These are phyloP conservation scores for Camellia granthamiana DNA, from an alignment of 148 eudicot species.

Conservation along the genomic window DNA sequence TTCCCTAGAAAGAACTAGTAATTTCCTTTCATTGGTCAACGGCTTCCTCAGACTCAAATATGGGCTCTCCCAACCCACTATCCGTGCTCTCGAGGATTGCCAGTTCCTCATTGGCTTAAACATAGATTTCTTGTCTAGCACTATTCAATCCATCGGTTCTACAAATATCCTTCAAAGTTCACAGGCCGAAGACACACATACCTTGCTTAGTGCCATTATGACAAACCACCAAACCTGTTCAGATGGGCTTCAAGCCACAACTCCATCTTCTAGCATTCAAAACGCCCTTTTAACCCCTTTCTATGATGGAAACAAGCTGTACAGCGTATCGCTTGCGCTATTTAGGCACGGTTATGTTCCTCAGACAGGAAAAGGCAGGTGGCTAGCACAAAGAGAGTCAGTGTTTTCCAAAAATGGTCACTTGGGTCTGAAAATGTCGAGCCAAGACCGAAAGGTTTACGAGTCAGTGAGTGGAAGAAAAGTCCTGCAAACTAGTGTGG, in stretches of 20 bases:
- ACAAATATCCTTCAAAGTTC: background rate
- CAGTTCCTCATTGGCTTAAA: constrained; percentile 15
- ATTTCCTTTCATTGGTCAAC: constrained; percentile 2
- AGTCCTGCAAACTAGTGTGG: too few species aligned
- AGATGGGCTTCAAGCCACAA: constrained; percentile 3
- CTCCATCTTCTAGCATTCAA: background rate
- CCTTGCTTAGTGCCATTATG: constrained; percentile 10
- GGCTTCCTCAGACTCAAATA: background rate
- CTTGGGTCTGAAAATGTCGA: too few species aligned
- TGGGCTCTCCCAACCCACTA: background rate
- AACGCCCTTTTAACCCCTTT: constrained; percentile 5
- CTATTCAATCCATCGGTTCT: constrained; percentile 10
- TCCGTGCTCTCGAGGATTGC: constrained; percentile 28
- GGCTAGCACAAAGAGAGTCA: background rate
- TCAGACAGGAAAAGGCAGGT: background rate
- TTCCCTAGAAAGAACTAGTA: background rate
- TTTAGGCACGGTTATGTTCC: constrained; percentile 14
- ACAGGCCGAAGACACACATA: constrained; percentile 16
- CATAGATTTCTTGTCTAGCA: constrained; percentile 19
- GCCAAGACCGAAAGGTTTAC: too few species aligned
- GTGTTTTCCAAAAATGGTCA: background rate
- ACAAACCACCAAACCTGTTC: constrained; percentile 2
- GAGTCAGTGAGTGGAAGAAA: too few species aligned
- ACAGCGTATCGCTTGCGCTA: constrained; percentile 27
- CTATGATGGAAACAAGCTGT: constrained; percentile 15